A percentile compares a stretch with the other conserved stretches of the same genome.
Conservation (phyloP, 768 basidiomycete species). For the Hysterangium stoloniferum region DNA sequence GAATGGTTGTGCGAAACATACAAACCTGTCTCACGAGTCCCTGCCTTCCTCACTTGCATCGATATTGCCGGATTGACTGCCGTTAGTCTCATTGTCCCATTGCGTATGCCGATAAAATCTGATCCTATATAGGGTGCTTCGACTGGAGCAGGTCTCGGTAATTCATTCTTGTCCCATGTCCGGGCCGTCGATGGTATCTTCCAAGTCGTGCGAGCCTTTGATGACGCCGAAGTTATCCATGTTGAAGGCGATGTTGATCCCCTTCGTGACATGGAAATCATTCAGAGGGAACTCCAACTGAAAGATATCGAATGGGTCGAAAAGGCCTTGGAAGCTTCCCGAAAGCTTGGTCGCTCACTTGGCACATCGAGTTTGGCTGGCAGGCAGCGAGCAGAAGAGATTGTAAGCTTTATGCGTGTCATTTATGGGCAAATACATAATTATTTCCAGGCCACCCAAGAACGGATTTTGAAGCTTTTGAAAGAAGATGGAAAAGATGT, state of each 20-base stretch:
- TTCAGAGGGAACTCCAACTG: conserved; percentile 84
- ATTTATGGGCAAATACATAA: neutral
- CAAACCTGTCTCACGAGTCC: conserved; percentile 82
- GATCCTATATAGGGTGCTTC: conserved; percentile 67
- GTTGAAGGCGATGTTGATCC: conserved; percentile 98
- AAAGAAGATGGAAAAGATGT: conserved; percentile 81
- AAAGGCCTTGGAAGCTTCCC: conserved; percentile 74
- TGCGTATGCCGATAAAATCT: too few species aligned
- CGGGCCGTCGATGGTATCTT: conserved; percentile 99
- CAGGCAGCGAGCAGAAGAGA: conserved; percentile 94
- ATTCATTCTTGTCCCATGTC: conserved; percentile 95
- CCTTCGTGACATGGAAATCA: conserved; percentile 94
- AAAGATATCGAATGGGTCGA: conserved; percentile 99
- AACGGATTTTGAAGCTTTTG: conserved; percentile 76
- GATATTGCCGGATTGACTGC: conserved; percentile 98
- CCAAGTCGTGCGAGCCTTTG: conserved; percentile 96
- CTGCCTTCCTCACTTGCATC: conserved; percentile 94
- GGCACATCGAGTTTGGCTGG: conserved; percentile 78
- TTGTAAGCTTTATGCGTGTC: conserved; percentile 65
- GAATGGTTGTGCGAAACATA: conserved; percentile 90
- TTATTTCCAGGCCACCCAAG: conserved; percentile 58
- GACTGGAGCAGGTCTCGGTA: conserved; percentile 95
- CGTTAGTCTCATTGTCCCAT: conserved; percentile 38
- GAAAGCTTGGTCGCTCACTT: conserved; percentile 63
- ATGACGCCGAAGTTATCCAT: conserved; percentile 98